Evolutionary conservation across 1,284 basidiomycete species (phyloP).

Genomic region (Caloboletus firmus): DNA sequence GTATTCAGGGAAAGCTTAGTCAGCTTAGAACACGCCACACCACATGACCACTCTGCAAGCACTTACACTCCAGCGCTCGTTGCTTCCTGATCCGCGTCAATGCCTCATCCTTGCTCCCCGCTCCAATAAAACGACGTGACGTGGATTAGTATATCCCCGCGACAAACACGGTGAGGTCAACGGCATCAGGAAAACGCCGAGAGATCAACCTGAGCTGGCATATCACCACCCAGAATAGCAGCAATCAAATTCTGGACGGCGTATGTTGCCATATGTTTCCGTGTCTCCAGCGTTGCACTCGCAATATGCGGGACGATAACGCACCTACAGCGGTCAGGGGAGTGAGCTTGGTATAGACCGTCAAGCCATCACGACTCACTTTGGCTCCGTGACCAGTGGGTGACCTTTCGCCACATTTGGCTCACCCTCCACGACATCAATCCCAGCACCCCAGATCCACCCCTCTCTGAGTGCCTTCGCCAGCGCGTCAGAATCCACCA

Average conservation of each 20-base stretch:
- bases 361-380: slow-evolving; percentile 45
- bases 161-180: slow-evolving; percentile 27
- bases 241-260: slow-evolving; percentile 67
- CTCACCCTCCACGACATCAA: slow-evolving; percentile 95
- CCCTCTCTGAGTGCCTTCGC: slow-evolving; percentile 73
- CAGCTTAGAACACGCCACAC: slow-evolving; percentile 2
- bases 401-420: slow-evolving; percentile 77
- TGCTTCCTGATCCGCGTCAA: not conserved
- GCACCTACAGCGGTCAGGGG: slow-evolving; percentile 47
- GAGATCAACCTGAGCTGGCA: slow-evolving; percentile 55
- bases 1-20: slow-evolving; percentile 10
- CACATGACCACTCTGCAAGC: too few relatives aligned
- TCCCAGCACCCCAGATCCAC: slow-evolving; percentile 87
- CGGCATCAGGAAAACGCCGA: slow-evolving; percentile 47
- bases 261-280: slow-evolving; percentile 78
- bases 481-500: slow-evolving; percentile 89
- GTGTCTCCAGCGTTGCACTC: slow-evolving; percentile 84
- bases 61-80: not conserved
- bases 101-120: not conserved
- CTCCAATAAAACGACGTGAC: not conserved
- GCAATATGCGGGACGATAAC: slow-evolving; percentile 88
- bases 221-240: slow-evolving; percentile 48
- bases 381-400: slow-evolving; percentile 74
- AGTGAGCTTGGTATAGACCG: slow-evolving; percentile 5
- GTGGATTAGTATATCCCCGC: not conserved